phyloP scores from a whole-genome alignment of 2,329 filamentous ascomycete genomes.

The Pseudogymnoascus sp. region DNA sequence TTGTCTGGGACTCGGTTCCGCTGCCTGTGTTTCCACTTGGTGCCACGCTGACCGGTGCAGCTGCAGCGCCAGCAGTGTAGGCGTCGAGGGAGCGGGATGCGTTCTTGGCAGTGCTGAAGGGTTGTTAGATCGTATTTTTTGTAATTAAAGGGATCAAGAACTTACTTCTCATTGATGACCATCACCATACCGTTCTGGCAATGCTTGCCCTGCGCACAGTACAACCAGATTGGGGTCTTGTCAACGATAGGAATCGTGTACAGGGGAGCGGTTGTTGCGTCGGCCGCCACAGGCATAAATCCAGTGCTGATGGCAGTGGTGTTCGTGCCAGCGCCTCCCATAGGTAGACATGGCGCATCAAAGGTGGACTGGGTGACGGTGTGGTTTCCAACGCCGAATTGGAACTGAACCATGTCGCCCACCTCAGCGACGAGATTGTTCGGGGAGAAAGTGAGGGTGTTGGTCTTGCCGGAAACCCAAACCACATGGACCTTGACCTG shows the following conservation, averaged over 20 bases:
- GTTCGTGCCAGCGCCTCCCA: conserved; percentile 40
- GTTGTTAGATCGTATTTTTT: conserved; percentile 17
- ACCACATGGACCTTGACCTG: conserved; percentile 51
- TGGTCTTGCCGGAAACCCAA: conserved; percentile 46
- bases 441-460: conserved; percentile 55
- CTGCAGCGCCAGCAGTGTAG: conserved; percentile 30
- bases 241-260: conserved; percentile 66
- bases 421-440: conserved; percentile 55
- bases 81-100: conserved; percentile 42
- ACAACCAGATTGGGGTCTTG: conserved; percentile 69
- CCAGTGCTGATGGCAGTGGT: conserved; percentile 58
- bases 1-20: conserved; percentile 13
- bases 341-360: conserved; percentile 60
- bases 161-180: conserved; percentile 47
- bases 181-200: conserved; percentile 47
- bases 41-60: conserved; percentile 34
- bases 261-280: conserved; percentile 48
- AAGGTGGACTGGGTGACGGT: conserved; percentile 74
- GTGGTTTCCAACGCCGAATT: conserved; percentile 64
- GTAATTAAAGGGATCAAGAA: conserved; percentile 27
- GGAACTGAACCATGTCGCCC: conserved; percentile 61
- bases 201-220: conserved; percentile 68
- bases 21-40: conserved; percentile 26
- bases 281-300: conserved; percentile 56
- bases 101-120: conserved; percentile 36